Base-by-base conservation (phyloP, 164 flowering plant genomes). In the Nelumbo lutea region DNA sequence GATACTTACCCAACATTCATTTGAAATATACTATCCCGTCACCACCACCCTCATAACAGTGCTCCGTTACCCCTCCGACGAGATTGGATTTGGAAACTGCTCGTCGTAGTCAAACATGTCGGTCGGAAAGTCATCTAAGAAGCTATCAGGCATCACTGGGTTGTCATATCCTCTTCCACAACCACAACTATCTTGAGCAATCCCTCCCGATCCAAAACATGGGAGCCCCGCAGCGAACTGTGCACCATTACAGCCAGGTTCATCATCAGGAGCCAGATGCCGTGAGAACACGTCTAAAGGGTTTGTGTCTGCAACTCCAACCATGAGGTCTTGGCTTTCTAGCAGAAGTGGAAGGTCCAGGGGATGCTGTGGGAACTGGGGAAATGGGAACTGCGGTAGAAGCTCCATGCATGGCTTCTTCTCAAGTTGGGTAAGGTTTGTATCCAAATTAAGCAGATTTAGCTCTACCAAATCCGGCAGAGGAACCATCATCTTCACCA, bases 61-160 rank as follows among this genome's bases (percentile, higher is more conserved):
- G 27, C n/a, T 27, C 27, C 27, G 27, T 62, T 62, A 78, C 81
- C 81, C 78, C 13, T 78, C 62, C 1, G 77, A 73, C 1, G 86
- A 72, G 71, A 69, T 77, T 0, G 78, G 82, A 43, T 77, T 77
- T 0, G 78, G 82, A 43, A 79, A 73, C 40, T 79, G 65, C 43
- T 83, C 86, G 9, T 77, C 61, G 42, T 69, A 68, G 53, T 83
- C 77, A 45, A 82, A 74, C 76, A 77, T 75, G 67, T 90, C 90
- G 0, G 80, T 38, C 0, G 96, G 96, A 60, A 91, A 86, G 45
- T 91, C 97, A 70, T 86, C 88, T 9, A 90, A 84, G 79, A 91
- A 85, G 60, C 80, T 66, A 50, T 85, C 89, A 0, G 87, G 84
- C 4, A 80, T 81, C 13, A 45, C 69, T 0, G 72, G 68, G 53